These are phyloP conservation scores for Penicillium sp. DNA, from an alignment of 2,329 filamentous ascomycete genomes.

Conservation along the genomic window DNA sequence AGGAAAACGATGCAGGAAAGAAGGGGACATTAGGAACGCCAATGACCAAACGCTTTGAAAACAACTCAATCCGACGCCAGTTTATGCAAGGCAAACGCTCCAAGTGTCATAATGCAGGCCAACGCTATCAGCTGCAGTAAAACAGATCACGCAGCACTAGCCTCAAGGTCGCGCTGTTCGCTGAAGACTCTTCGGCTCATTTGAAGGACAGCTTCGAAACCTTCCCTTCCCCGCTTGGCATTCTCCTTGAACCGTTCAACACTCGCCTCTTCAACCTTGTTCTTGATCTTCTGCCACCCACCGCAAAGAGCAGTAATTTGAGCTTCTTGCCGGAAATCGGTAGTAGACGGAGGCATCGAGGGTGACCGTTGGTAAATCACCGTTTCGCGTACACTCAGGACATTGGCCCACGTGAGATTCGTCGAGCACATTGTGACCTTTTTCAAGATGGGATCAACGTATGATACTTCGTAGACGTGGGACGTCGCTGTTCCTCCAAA, in stretches of 20 bases:
- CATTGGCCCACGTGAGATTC: constrained; percentile 90
- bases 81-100: constrained; percentile 38
- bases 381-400: constrained; percentile 90
- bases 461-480: constrained; percentile 93
- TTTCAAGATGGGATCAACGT: constrained; percentile 81
- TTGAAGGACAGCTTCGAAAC: constrained; percentile 91
- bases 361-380: constrained; percentile 77
- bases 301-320: constrained; percentile 93
- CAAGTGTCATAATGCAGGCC: constrained; percentile 24
- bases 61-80: constrained; percentile 31
- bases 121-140: constrained; percentile 6
- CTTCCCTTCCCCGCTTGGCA: constrained; percentile 85
- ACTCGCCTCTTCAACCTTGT: constrained; percentile 90
- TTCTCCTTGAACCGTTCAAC: constrained; percentile 92
- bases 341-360: constrained; percentile 59
- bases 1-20: constrained; percentile 1
- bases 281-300: constrained; percentile 96
- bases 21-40: constrained; percentile 26
- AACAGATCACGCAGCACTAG: constrained; percentile 43
- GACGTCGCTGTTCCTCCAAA: constrained; percentile 81
- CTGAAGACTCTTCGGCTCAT: constrained; percentile 92
- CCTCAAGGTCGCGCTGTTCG: constrained; percentile 75
- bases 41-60: constrained; percentile 29
- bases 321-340: constrained; percentile 85
- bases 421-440: constrained; percentile 96